Percentiles rank a stretch among this genome's conserved stretches.
phyloP scores from a whole-genome alignment of 2,329 filamentous ascomycete species.

The Cercospora sp. region DNA sequence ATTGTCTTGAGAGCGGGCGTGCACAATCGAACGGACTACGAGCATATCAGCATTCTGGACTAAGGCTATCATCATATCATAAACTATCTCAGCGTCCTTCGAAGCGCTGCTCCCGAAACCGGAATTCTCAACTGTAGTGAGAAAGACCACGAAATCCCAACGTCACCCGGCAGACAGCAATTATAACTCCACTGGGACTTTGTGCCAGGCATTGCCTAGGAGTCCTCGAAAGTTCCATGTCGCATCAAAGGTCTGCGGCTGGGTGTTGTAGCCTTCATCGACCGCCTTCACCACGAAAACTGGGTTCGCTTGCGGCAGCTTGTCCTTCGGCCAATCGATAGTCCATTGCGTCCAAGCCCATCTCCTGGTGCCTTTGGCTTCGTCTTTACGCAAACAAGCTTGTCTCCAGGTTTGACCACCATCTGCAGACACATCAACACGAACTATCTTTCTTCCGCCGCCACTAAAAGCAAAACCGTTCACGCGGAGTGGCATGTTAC shows the following conservation, averaged over 20 bases:
- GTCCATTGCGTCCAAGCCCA: constrained; percentile 68
- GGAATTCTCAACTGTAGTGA: not conserved
- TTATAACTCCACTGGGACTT: constrained; percentile 42
- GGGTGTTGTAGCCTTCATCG: constrained; percentile 66
- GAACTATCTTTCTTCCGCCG: constrained; percentile 63
- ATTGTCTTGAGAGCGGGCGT: constrained; percentile 9
- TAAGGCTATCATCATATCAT: not conserved
- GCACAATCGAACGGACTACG: not conserved
- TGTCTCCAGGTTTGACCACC: constrained; percentile 65
- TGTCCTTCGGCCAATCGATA: constrained; percentile 44
- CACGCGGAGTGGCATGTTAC: constrained; percentile 39
- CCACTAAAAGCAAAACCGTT: constrained; percentile 69
- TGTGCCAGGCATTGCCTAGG: constrained; percentile 67
- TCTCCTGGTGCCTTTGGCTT: constrained; percentile 49
- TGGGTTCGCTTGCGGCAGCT: constrained; percentile 39
- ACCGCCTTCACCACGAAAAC: constrained; percentile 64
- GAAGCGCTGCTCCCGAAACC: not conserved
- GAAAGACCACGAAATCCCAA: not conserved
- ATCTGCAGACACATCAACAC: constrained; percentile 67
- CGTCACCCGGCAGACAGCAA: not conserved
- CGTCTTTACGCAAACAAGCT: constrained; percentile 59
- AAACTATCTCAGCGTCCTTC: not conserved
- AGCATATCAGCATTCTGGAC: not conserved
- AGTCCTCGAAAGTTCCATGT: constrained; percentile 67
- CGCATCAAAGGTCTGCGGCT: constrained; percentile 60